Base-by-base conservation (phyloP, 768 basidiomycete genomes). In the Pleurotus sapidus region DNA sequence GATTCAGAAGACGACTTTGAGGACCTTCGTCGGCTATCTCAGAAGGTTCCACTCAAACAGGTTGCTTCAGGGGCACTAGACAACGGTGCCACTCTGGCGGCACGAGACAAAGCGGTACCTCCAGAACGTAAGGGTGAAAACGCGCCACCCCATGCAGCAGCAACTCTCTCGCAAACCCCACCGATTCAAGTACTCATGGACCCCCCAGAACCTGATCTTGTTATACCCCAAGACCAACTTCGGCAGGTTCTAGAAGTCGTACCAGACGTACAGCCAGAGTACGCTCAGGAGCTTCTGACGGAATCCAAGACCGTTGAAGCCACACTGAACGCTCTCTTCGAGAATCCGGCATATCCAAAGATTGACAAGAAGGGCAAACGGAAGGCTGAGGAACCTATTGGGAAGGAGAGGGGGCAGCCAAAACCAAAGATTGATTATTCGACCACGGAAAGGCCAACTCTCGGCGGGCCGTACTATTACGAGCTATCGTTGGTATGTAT, bases 241-340 rank as follows among this genome's bases (percentile, higher is more conserved):
- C 76, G 80, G 1, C 82, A 76, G 42, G 75, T 90, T 27, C 72
- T 88, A 38, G 87, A 89, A 63, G 80, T 92, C 46, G 67, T 91
- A 11, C 90, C 90, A 0, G 87, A 91, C 61, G 86, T 90, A 20
- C 75, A 80, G 18, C 83, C 85, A 0, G 71, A 75, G 2, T 78
- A 90, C 60, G 79, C 79, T 11, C 65, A 75, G 20, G 59, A 66
- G 1, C 80, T 89, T 30, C 64, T 89, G 27, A 68, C 75, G 38
- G 65, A 75, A 45, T 72, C 80, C 59, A 61, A 72, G 12, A 77
- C 82, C 42, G 74, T 84, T 38, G 80, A 87, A 63, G 68, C 70
- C 5, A 80, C 88, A 0, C 60, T 93, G 7, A 82, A 88, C 49
- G 62, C 70, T 6, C 76, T 92, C 0, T 82, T 91, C 49, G 89